Conservation (phyloP, 2,329 filamentous ascomycete species). For the Trichoderma koningiopsis region DNA sequence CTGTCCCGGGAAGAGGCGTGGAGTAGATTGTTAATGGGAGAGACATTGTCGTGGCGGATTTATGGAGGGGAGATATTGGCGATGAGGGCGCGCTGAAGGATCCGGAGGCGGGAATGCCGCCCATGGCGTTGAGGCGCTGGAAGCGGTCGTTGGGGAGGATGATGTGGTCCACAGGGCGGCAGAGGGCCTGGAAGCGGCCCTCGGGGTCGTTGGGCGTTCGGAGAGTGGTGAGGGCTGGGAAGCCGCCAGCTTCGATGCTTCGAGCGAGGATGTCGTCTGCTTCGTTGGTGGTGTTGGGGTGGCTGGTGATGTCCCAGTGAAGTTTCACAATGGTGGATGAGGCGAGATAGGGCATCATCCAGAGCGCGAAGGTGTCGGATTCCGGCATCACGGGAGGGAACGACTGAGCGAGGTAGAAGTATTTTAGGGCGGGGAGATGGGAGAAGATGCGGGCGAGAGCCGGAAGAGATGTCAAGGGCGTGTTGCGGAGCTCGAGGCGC, state of each 20-base stretch:
- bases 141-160: slow-evolving; percentile 55
- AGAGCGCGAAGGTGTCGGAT: slow-evolving; percentile 56
- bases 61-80: slow-evolving; percentile 37
- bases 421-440: slow-evolving; percentile 51
- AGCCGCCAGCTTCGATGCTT: slow-evolving; percentile 62
- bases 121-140: slow-evolving; percentile 16
- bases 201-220: slow-evolving; percentile 70
- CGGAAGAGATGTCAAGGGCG: slow-evolving; percentile 58
- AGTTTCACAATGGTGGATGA: slow-evolving; percentile 55
- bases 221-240: slow-evolving; percentile 62
- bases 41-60: slow-evolving; percentile 42
- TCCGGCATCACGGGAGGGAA: slow-evolving; percentile 57
- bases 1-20: slow-evolving; percentile 41
- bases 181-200: slow-evolving; percentile 69
- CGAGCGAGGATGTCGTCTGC: slow-evolving; percentile 66
- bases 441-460: slow-evolving; percentile 62
- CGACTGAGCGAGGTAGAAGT: slow-evolving; percentile 58
- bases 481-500: slow-evolving; percentile 57
- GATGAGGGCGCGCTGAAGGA: slow-evolving; percentile 32
- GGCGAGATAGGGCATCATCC: slow-evolving; percentile 66
- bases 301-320: slow-evolving; percentile 66
- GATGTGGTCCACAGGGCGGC: slow-evolving; percentile 60
- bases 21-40: slow-evolving; percentile 34
- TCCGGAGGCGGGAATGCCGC: slow-evolving; percentile 23
- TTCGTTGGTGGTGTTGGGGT: slow-evolving; percentile 45